A percentile compares a stretch with the other conserved stretches of the same genome.
Conservation (phyloP, 2,329 filamentous ascomycete genomes). For the Talaromyces sp. region DNA sequence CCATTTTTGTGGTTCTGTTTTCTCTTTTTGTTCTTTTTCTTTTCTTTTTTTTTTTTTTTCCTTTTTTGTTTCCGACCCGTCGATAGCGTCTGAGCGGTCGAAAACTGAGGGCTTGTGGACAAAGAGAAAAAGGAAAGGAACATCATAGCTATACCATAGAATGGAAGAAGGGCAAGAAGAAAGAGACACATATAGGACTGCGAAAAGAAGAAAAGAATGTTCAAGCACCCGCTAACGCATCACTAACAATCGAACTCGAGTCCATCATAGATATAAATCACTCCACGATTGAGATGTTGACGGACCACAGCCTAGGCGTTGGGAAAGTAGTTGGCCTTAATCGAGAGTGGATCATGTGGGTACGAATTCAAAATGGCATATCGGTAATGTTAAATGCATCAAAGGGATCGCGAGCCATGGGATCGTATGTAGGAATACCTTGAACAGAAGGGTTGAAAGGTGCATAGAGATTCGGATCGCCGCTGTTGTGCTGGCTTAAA, state of each 20-base stretch:
- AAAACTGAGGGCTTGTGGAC: neutral
- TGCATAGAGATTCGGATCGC: constrained; percentile 21
- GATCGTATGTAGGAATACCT: constrained; percentile 21
- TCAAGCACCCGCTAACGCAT: neutral
- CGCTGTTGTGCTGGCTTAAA: constrained; percentile 7
- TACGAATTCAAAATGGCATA: constrained; percentile 14
- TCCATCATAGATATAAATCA: neutral
- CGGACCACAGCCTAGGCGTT: neutral
- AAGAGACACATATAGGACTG: neutral
- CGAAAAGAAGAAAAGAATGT: neutral
- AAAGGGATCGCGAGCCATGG: constrained; percentile 20
- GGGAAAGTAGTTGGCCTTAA: neutral
- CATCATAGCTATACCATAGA: neutral
- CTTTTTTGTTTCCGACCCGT: too few species aligned
- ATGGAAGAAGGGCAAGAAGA: neutral
- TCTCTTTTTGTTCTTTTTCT: neutral
- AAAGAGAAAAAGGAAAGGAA: constrained; percentile 5
- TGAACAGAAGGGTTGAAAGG: constrained; percentile 26
- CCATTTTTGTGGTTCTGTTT: neutral
- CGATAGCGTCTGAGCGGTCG: neutral
- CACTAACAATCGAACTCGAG: neutral
- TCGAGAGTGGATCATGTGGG: neutral
- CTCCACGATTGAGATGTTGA: neutral
- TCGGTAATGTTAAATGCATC: constrained; percentile 28
- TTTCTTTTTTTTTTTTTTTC: neutral